Base-by-base conservation (phyloP, 164 flowering plant genomes). In the Protea cynaroides region DNA sequence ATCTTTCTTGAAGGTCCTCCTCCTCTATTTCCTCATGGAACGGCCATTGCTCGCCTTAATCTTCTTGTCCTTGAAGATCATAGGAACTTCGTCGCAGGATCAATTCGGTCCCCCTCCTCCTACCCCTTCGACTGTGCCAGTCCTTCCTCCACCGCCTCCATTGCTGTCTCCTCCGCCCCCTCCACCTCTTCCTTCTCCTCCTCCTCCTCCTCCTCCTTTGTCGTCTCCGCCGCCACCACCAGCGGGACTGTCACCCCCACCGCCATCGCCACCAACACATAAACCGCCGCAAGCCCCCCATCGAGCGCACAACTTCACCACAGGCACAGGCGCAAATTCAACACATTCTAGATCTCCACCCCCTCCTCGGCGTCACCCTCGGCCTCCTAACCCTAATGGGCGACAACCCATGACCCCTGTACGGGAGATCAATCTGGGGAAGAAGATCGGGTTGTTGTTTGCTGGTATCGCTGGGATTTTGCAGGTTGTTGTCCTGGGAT, bases 401-500 rank as follows among this genome's bases (percentile, higher is more conserved):
- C 46, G 0, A 10, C 46, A 40, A 9, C 46, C 46, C 13, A 40
- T 4, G 46, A 8, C 46, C 3, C 19, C 49, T 19, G 52, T 43
- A 3, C 54, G 65, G 12, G 67, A 69, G 71, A 59, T 74, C 29
- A 82, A 86, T 47, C 37, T 43, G 12, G 86, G 85, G 74, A 74
- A 81, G 14, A 40, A 40, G 76, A 65, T 86, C 13, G 91, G 91
- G 44, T 43, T 81, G 43, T 52, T 80, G 40, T 86, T 86, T 59
- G 67, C 66, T 17, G 86, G 81, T 6, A 71, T 84, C 34, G 84
- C 74, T 0, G 79, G 72, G 21, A 56, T 75, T 38, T 56, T 86
- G 71, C 91, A 86, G 69, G 55, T 82, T 52, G 71, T 71, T 63
- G 85, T 82, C 5, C 76, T 69, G 47, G 83, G 76, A 8, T 81